phyloP scores from a whole-genome alignment of 805 yeast species.

The Pichia gijzeniarum region DNA sequence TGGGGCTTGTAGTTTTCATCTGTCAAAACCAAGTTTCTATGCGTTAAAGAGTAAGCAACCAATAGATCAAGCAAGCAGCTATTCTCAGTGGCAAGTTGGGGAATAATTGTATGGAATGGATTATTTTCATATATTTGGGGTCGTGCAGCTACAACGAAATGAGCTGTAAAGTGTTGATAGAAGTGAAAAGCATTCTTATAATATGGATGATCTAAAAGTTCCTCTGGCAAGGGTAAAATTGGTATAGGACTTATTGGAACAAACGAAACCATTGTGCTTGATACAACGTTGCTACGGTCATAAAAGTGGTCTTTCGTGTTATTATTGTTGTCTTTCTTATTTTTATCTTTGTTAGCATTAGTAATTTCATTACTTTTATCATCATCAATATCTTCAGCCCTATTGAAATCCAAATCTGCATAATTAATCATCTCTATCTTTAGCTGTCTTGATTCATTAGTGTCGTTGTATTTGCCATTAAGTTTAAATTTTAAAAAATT shows the following conservation, averaged over 20 bases:
- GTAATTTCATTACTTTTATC: background rate
- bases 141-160: constrained; percentile 58
- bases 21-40: constrained; percentile 20
- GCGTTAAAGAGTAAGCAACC: constrained; percentile 41
- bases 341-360: background rate
- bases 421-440: too few relatives aligned
- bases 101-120: constrained; percentile 58
- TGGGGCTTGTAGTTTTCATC: constrained; percentile 8
- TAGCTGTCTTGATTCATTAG: too few relatives aligned
- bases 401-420: background rate
- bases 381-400: too few relatives aligned
- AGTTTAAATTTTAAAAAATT: too few relatives aligned
- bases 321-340: too few relatives aligned
- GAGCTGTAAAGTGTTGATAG: constrained; percentile 53
- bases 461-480: too few relatives aligned
- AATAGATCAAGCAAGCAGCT: constrained; percentile 50
- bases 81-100: constrained; percentile 55
- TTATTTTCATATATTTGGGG: constrained; percentile 50
- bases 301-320: too few relatives aligned
- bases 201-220: constrained; percentile 50
- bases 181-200: constrained; percentile 56
- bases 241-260: constrained; percentile 11
- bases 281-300: too few relatives aligned
- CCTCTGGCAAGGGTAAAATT: constrained; percentile 46
- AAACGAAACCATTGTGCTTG: background rate